Conservation (phyloP, 2,329 filamentous ascomycete species). For the Aspergillus sp. region DNA sequence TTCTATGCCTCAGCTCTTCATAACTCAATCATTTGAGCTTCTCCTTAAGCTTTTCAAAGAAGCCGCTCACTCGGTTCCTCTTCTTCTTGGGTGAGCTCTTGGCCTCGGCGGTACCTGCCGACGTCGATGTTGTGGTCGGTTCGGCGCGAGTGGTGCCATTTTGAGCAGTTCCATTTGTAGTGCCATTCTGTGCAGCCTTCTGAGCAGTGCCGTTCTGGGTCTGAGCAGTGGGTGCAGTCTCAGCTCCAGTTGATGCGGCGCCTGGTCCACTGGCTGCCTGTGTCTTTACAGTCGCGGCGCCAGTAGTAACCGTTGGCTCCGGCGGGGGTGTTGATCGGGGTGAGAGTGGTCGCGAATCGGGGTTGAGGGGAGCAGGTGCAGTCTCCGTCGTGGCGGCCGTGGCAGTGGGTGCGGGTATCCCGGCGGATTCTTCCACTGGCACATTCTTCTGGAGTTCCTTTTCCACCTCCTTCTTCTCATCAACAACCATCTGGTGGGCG, state of each 20-base stretch:
- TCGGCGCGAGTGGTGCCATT: too few species aligned
- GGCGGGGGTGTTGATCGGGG: constrained; percentile 11
- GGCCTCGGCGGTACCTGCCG: constrained; percentile 26
- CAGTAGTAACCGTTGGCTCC: constrained; percentile 19
- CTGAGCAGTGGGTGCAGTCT: not conserved
- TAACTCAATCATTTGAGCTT: constrained; percentile 39
- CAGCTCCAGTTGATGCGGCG: not conserved
- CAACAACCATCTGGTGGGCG: constrained; percentile 61
- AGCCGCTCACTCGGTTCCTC: constrained; percentile 59
- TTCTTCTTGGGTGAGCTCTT: constrained; percentile 66
- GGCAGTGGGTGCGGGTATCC: constrained; percentile 35
- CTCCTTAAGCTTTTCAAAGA: constrained; percentile 55
- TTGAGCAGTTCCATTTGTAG: not conserved
- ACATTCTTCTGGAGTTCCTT: constrained; percentile 61
- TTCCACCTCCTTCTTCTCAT: constrained; percentile 72
- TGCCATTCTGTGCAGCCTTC: not conserved
- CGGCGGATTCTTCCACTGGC: constrained; percentile 28
- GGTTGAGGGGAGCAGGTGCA: constrained; percentile 27
- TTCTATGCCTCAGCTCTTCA: too few species aligned
- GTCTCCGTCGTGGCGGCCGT: constrained; percentile 34
- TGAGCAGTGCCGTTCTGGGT: not conserved
- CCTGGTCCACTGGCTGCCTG: not conserved
- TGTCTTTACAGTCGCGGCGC: constrained; percentile 15
- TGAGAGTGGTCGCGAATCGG: constrained; percentile 14
- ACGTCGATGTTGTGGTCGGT: too few species aligned